Evolutionary conservation across 164 flowering plant genomes (phyloP).

Genomic region (Litsea cubeba): DNA sequence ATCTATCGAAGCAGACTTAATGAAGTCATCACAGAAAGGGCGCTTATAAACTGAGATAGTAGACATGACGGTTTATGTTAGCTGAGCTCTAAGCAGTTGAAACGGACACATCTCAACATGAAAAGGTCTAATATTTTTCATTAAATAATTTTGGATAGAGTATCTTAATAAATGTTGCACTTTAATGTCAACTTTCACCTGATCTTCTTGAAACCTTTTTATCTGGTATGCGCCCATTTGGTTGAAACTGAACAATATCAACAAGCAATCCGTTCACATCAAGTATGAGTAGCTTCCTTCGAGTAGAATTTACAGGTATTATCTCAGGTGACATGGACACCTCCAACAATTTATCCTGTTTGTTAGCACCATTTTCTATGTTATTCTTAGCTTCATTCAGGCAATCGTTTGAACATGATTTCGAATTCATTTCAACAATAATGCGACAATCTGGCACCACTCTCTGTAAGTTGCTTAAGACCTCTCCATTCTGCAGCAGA

Average conservation of each 20-base stretch:
- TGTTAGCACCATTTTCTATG: background rate
- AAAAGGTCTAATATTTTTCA: background rate
- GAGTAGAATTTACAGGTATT: slow-evolving; percentile 9
- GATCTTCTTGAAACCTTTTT: slow-evolving; percentile 39
- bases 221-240: slow-evolving; percentile 40
- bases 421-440: background rate
- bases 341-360: background rate
- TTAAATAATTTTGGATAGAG: background rate
- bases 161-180: background rate
- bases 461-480: background rate
- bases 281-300: slow-evolving; percentile 72
- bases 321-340: slow-evolving; percentile 7
- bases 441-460: background rate
- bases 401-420: background rate
- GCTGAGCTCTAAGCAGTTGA: background rate
- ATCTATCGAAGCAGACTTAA: slow-evolving; percentile 74
- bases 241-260: slow-evolving; percentile 50
- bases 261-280: slow-evolving; percentile 90
- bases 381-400: background rate
- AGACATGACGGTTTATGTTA: background rate
- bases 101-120: background rate
- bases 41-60: slow-evolving; percentile 72
- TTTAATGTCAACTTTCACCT: slow-evolving; percentile 36
- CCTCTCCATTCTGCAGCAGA: background rate
- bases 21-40: slow-evolving; percentile 67